Conservation (phyloP, 805 yeast genomes). For the Wickerhamomyces silvicola region DNA sequence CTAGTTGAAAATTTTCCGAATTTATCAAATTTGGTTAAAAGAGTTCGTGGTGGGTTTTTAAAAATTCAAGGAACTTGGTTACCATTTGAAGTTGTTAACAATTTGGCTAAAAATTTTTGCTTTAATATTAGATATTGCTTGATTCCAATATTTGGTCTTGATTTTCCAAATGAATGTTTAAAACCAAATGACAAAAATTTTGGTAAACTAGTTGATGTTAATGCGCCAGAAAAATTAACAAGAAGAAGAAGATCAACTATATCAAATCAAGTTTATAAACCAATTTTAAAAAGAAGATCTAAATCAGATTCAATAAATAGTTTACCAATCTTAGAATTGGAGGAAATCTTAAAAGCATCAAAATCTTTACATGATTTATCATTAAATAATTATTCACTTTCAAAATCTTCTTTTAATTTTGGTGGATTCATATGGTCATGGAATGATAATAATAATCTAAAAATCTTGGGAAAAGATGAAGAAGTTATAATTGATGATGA, state of each 20-base stretch:
- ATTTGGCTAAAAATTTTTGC: conserved; percentile 69
- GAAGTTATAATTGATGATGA: conserved; percentile 10
- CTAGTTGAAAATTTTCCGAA: conserved; percentile 34
- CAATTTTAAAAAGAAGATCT: conserved; percentile 11
- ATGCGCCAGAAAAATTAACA: conserved; percentile 4
- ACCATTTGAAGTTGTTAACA: conserved; percentile 60
- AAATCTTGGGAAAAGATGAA: conserved; percentile 16
- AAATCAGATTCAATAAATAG: conserved; percentile 13
- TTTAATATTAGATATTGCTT: conserved; percentile 68
- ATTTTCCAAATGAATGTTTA: conserved; percentile 38
- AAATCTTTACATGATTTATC: conserved; percentile 22
- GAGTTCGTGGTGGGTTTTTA: conserved; percentile 85
- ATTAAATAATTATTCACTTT: too few species aligned
- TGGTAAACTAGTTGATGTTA: conserved; percentile 17
- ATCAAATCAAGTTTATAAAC: not conserved
- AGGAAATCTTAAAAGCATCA: conserved; percentile 23
- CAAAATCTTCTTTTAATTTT: conserved; percentile 16
- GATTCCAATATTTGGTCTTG: conserved; percentile 73
- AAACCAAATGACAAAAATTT: conserved; percentile 17
- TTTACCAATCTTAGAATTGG: conserved; percentile 17
- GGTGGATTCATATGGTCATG: conserved; percentile 25
- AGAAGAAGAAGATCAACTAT: conserved; percentile 7
- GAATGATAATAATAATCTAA: conserved; percentile 16
- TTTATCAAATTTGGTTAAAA: conserved; percentile 30
- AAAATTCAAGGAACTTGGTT: conserved; percentile 96